These are phyloP conservation scores for Trametes versicolor DNA, from an alignment of 1,284 basidiomycete genomes.

Conservation along the genomic window DNA sequence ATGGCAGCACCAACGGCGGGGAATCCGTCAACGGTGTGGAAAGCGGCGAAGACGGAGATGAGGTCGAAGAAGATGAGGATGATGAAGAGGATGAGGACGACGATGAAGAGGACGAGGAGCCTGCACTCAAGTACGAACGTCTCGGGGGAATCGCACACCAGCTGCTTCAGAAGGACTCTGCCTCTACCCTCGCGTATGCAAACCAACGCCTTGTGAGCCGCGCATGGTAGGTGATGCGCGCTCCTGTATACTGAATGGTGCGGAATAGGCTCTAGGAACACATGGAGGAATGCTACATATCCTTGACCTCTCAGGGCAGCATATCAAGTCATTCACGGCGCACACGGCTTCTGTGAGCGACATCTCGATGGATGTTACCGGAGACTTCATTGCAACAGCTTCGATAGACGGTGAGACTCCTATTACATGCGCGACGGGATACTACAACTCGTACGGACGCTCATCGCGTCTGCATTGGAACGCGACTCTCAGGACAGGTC, in stretches of 20 bases:
- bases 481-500: constrained; percentile 75
- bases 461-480: neutral
- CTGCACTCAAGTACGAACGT: constrained; percentile 90
- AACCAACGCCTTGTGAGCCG: constrained; percentile 75
- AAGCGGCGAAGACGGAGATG: constrained; percentile 21
- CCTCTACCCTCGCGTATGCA: constrained; percentile 84
- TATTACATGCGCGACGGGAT: neutral
- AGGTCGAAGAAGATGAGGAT: constrained; percentile 44
- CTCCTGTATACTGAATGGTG: constrained; percentile 18
- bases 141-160: constrained; percentile 81
- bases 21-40: constrained; percentile 8
- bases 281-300: constrained; percentile 94
- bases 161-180: constrained; percentile 90
- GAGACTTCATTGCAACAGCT: constrained; percentile 92
- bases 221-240: too few species aligned
- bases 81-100: constrained; percentile 63
- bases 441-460: neutral
- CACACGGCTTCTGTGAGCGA: constrained; percentile 93
- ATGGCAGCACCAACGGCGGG: neutral
- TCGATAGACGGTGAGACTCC: constrained; percentile 87
- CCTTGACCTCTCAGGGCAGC: constrained; percentile 81
- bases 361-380: constrained; percentile 85
- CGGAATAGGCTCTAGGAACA: constrained; percentile 82
- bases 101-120: constrained; percentile 81
- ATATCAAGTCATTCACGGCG: constrained; percentile 91